Base-by-base conservation (phyloP, 2,329 filamentous ascomycete species). In the Tolypocladium inflatum region DNA sequence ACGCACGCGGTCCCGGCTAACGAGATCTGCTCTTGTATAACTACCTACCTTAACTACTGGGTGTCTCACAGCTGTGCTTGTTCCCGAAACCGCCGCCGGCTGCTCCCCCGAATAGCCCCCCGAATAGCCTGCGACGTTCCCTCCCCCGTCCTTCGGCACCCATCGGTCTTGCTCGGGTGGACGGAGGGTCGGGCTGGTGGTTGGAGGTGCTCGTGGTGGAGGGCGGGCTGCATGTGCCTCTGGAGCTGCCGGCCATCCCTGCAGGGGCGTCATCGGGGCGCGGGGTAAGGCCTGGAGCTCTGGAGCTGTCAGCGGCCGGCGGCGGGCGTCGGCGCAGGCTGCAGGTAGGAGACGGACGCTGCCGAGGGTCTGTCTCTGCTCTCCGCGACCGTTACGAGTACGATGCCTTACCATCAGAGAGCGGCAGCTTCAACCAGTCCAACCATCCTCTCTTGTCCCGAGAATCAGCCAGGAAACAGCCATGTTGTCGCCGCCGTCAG, bases 131-230 rank as follows among this genome's bases (percentile, higher is more conserved):
- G 30, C 30, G 30, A 33, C 38, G 2, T 26, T 35, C 13, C 48
- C 50, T 55, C 43, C 52, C 55, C 43, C 50, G 23, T 56, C 39
- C 39, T 57, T 72, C 70, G 71, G 71, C 67, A 70, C 61, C 65
- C 63, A 66, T 66, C 68, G 70, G 68, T 64, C 65, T 69, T 57
- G 63, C 67, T 73, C 70, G 71, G 70, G 62, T 66, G 65, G 65
- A 70, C 67, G 69, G 71, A 70, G 58, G 38, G 26, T 17, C 21
- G 33, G 55, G 19, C 41, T 21, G 54, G 11, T 23, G 37, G 45
- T 33, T 50, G 26, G 48, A 33, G 30, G 26, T n/a, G 17, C 4
- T 17, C 8, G 48, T n/a, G 48, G 48, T 13, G 48, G 48, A 51
- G 48, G 45, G n/a, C n/a, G n/a, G 30, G 48, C 30, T 8, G 48